A percentile compares a stretch with the other conserved stretches of the same genome.
Conservation (phyloP, 1,139 yeast genomes). For the Yamadazyma diospyri region DNA sequence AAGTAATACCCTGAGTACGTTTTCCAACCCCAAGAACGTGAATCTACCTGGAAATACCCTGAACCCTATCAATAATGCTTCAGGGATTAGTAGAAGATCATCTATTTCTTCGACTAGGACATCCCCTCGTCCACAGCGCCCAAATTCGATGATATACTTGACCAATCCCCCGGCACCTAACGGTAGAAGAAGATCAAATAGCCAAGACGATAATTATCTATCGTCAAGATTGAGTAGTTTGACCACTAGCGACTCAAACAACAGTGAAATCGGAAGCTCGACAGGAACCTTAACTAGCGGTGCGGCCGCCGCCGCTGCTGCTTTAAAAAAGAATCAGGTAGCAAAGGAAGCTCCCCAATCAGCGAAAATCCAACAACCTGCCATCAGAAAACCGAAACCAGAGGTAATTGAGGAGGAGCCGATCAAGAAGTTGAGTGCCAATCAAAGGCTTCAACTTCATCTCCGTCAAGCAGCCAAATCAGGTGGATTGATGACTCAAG, state of each 20-base stretch:
- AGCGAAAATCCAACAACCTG: slow-evolving; percentile 1
- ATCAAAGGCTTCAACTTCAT: slow-evolving; percentile 40
- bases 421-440: slow-evolving; percentile 25
- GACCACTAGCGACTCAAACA: not conserved
- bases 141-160: slow-evolving; percentile 27
- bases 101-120: slow-evolving; percentile 15
- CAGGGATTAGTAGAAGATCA: slow-evolving; percentile 11
- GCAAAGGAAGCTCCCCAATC: slow-evolving; percentile 1
- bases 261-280: not conserved
- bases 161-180: slow-evolving; percentile 7
- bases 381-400: slow-evolving; percentile 3
- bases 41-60: slow-evolving; percentile 4
- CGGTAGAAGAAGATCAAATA: slow-evolving; percentile 36
- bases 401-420: slow-evolving; percentile 4
- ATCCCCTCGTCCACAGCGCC: slow-evolving; percentile 19
- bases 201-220: slow-evolving; percentile 19
- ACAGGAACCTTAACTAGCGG: slow-evolving; percentile 6
- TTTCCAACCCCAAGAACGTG: not conserved
- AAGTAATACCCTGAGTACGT: slow-evolving; percentile 5
- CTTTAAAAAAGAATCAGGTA: slow-evolving; percentile 20
- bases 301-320: slow-evolving; percentile 36
- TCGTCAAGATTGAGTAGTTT: slow-evolving; percentile 1
- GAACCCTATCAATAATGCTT: not conserved
- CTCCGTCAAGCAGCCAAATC: slow-evolving; percentile 37
- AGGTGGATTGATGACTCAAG: slow-evolving; percentile 40